A percentile compares a stretch with the other conserved stretches of the same genome.
Conservation (phyloP, 768 basidiomycete genomes). For the Auricularia heimuer region DNA sequence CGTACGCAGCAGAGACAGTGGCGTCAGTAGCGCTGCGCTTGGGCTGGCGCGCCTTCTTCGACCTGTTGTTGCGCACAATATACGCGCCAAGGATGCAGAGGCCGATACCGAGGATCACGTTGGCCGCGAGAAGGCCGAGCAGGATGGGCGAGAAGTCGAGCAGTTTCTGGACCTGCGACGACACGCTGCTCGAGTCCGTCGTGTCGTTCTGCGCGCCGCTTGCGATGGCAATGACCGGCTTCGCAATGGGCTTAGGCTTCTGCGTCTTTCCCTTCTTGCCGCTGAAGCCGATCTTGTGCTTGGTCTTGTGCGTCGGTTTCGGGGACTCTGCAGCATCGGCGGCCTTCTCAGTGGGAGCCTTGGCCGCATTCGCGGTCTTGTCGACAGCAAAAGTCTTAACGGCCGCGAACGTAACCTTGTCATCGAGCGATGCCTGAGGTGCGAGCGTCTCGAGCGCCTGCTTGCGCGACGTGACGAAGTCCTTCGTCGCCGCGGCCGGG, state of each 20-base stretch:
- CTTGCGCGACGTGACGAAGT: background rate
- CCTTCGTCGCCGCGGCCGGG: background rate
- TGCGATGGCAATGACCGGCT: background rate
- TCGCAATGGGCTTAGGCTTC: background rate
- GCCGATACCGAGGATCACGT: background rate
- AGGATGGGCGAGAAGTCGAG: conserved; percentile 3
- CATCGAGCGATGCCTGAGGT: background rate
- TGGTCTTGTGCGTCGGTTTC: background rate
- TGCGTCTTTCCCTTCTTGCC: background rate
- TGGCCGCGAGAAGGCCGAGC: background rate
- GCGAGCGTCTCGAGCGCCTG: background rate
- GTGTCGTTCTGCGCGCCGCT: background rate
- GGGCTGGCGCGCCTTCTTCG: background rate
- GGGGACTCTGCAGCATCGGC: background rate
- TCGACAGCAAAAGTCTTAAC: background rate
- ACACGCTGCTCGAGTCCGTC: background rate
- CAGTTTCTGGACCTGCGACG: conserved; percentile 1
- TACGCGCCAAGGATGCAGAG: background rate
- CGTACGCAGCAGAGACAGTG: background rate
- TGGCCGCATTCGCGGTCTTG: background rate
- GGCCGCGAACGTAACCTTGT: background rate
- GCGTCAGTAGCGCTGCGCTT: background rate
- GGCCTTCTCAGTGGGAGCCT: background rate
- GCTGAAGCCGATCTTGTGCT: conserved; percentile 1
- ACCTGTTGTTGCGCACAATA: background rate